Evolutionary conservation across 129 eudicot species (phyloP).

Genomic region (Helichrysum umbraculigerum): DNA sequence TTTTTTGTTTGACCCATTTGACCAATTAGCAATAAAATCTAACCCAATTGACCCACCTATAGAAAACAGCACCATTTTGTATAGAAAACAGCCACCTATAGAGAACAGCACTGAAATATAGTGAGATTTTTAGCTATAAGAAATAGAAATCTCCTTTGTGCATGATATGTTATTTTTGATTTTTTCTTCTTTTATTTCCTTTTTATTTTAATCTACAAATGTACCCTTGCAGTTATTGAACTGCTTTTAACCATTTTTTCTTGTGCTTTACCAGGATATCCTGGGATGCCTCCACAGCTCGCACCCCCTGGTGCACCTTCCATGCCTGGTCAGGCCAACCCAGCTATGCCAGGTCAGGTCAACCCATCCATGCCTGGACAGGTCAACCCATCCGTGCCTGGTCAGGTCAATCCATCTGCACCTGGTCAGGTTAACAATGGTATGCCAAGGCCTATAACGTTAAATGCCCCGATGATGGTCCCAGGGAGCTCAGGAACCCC

Average conservation of each 20-base stretch:
- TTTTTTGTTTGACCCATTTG: not conserved
- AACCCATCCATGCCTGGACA: not conserved
- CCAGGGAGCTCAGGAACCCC: slow-evolving; percentile 53
- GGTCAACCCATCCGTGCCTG: slow-evolving; percentile 7
- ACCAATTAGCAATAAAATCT: not conserved
- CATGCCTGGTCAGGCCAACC: slow-evolving; percentile 20
- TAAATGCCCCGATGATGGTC: slow-evolving; percentile 24
- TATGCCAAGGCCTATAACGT: slow-evolving; percentile 54
- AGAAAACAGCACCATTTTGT: not conserved
- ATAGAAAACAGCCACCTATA: no score
- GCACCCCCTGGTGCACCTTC: slow-evolving; percentile 63
- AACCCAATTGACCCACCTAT: not conserved
- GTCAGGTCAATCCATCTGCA: slow-evolving; percentile 18
- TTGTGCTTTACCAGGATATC: slow-evolving; percentile 50
- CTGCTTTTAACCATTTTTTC: not conserved
- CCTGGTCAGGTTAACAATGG: slow-evolving; percentile 51
- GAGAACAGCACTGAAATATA: not conserved
- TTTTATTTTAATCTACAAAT: not conserved
- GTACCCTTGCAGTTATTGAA: not conserved
- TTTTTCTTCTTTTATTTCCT: not conserved
- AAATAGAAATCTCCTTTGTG: not conserved
- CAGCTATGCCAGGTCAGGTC: not conserved
- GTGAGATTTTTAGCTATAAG: not conserved
- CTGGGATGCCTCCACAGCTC: slow-evolving; percentile 59
- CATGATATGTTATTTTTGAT: not conserved